Base-by-base conservation (phyloP, 1,284 basidiomycete genomes). In the Mycena sp. region DNA sequence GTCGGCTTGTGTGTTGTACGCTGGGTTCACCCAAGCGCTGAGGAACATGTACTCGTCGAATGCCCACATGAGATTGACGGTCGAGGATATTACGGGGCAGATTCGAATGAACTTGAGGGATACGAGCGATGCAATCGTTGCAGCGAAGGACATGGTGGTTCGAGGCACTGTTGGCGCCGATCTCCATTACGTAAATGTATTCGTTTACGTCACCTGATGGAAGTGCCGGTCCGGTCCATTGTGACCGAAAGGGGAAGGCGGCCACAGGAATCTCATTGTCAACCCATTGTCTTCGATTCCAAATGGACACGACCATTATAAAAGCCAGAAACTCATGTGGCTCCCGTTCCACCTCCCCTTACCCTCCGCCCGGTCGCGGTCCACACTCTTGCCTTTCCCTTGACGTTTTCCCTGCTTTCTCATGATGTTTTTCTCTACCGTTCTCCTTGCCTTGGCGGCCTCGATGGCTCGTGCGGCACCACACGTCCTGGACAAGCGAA, bases 401-500 rank as follows among this genome's bases (percentile, higher is more conserved):
- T 11, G 21, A 35, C 38, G 25, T 32, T 11, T 41, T 32, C 14
- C 25, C 17, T 26, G 19, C 41, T 28, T 2, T 50, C 61, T 70
- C 43, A 46, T 61, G 41, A 60, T 71, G 54, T 58, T 74, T 49
- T 67, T 76, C 63, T 71, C 74, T 59, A 69, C 76, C 38, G 63
- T 77, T 53, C 69, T 61, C 28, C 21, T 77, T 64, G 71, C 76
- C 67, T 68, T 78, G 60, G 53, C 58, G 58, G 46, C 30, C 69
- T 64, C 74, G 50, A 68, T 61, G 38, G 67, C 65, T 44, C 73
- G 70, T n/a, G 69, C 71, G 35, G 64, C 66, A 49, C 77, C 77
- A 38, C 72, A 71, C 2, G 77, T 78, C 14, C 30, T 79, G 30
- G 52, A 72, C 53, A 85, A 81, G 69, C 80, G 82, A 44, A 83